Evolutionary conservation across 2,329 filamentous ascomycete genomes (phyloP).

Genomic region (Lachnellula suecica): DNA sequence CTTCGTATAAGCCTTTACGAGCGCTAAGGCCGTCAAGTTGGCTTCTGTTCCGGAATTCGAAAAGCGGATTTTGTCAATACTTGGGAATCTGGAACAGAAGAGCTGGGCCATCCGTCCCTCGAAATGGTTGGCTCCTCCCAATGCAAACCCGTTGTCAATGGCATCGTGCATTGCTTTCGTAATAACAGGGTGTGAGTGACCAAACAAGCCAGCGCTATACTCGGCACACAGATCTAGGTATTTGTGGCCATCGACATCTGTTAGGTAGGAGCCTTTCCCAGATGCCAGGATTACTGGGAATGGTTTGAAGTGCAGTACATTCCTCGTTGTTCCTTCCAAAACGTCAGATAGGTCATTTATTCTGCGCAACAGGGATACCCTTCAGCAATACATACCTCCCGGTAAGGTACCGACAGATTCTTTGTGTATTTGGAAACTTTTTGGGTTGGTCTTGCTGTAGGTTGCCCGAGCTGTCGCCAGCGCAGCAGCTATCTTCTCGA

Average conservation of each 20-base stretch:
- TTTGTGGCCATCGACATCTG: constrained; percentile 14
- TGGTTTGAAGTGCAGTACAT: constrained; percentile 12
- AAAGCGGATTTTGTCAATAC: constrained; percentile 56
- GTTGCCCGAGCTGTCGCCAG: constrained; percentile 2
- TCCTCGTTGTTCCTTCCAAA: constrained; percentile 16
- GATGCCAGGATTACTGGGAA: constrained; percentile 15
- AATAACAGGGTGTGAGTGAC: constrained; percentile 60
- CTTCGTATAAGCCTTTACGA: constrained; percentile 14
- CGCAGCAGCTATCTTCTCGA: constrained; percentile 2
- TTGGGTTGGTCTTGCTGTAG: constrained; percentile 9
- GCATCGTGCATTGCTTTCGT: constrained; percentile 45
- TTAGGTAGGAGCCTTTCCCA: constrained; percentile 13
- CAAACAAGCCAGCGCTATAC: constrained; percentile 65
- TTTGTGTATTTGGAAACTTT: constrained; percentile 5
- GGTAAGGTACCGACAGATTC: constrained; percentile 4
- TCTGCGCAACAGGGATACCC: background rate
- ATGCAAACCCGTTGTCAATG: constrained; percentile 46
- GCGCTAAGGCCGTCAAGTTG: constrained; percentile 56
- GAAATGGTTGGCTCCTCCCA: constrained; percentile 50
- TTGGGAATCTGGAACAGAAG: constrained; percentile 49
- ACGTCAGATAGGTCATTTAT: background rate
- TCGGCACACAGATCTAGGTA: constrained; percentile 63
- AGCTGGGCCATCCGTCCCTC: constrained; percentile 50
- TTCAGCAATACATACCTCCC: constrained; percentile 3
- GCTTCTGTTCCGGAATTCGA: constrained; percentile 66